phyloP scores from a whole-genome alignment of 495 filamentous ascomycete species.

The Immersiella caudata region DNA sequence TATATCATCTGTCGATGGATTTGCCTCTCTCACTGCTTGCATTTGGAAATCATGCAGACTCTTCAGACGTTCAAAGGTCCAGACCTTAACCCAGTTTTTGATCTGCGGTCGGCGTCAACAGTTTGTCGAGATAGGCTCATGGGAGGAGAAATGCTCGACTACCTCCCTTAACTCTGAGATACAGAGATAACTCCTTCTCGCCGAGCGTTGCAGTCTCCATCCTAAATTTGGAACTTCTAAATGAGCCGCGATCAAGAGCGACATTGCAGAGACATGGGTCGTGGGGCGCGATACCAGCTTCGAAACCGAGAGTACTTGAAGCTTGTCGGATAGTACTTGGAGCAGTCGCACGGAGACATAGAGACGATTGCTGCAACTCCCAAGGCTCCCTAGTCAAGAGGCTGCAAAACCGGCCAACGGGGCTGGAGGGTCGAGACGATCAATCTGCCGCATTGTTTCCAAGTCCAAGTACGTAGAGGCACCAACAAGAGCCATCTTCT shows the following conservation, averaged over 20 bases:
- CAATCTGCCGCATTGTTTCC: background rate
- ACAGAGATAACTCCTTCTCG: background rate
- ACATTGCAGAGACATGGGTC: background rate
- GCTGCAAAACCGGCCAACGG: background rate
- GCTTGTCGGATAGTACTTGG: background rate
- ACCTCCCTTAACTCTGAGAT: background rate
- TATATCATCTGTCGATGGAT: constrained; percentile 5
- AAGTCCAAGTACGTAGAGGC: background rate
- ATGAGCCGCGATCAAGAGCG: background rate
- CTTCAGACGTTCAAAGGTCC: background rate
- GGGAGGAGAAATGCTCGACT: background rate
- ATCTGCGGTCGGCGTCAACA: background rate
- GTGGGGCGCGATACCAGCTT: background rate
- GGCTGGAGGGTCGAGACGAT: too few species aligned
- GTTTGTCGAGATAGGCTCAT: background rate
- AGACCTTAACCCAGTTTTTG: background rate
- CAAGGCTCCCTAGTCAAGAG: background rate
- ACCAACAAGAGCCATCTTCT: background rate
- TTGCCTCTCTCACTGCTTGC: constrained; percentile 1
- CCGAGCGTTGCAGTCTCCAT: background rate
- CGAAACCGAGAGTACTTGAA: background rate
- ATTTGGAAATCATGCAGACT: background rate
- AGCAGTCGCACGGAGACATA: background rate
- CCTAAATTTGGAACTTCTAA: background rate
- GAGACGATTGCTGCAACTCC: background rate